A percentile compares a stretch with the other conserved stretches of the same genome.
Evolutionary conservation across 768 basidiomycete genomes (phyloP).

Genomic region (Lepiota brunneoincarnata): DNA sequence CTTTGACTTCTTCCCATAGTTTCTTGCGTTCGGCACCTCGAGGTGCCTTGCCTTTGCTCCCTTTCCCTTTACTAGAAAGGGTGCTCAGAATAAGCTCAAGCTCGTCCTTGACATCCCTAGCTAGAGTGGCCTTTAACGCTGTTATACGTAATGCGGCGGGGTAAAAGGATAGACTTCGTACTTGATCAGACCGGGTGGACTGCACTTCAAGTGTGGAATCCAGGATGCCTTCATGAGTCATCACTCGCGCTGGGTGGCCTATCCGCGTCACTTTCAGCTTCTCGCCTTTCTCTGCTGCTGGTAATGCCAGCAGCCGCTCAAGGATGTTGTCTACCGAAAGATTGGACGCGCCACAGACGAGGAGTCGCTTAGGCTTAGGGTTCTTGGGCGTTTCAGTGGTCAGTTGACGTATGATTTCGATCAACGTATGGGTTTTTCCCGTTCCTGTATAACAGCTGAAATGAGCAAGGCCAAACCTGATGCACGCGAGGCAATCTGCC

Average conservation of each 20-base stretch:
- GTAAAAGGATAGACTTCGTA: slow-evolving; percentile 1
- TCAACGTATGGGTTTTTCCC: slow-evolving; percentile 94
- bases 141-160: neutral
- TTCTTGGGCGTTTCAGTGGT: slow-evolving; percentile 45
- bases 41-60: slow-evolving; percentile 67
- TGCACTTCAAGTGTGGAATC: slow-evolving; percentile 73
- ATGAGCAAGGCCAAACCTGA: neutral
- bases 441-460: slow-evolving; percentile 48
- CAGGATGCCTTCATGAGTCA: slow-evolving; percentile 64
- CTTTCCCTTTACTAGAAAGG: slow-evolving; percentile 73
- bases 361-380: slow-evolving; percentile 56
- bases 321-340: slow-evolving; percentile 96
- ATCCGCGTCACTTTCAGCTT: slow-evolving; percentile 76
- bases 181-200: slow-evolving; percentile 69
- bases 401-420: slow-evolving; percentile 89
- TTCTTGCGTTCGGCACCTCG: slow-evolving; percentile 74
- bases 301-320: slow-evolving; percentile 72
- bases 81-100: slow-evolving; percentile 64
- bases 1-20: slow-evolving; percentile 85
- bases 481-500: neutral
- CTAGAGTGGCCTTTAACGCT: slow-evolving; percentile 61
- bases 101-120: slow-evolving; percentile 87
- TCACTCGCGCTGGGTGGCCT: slow-evolving; percentile 93
- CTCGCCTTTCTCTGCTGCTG: slow-evolving; percentile 43
- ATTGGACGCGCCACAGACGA: slow-evolving; percentile 93